Base-by-base conservation (phyloP, 169 alveolate genomes). In the Cryptosporidium sp. region DNA sequence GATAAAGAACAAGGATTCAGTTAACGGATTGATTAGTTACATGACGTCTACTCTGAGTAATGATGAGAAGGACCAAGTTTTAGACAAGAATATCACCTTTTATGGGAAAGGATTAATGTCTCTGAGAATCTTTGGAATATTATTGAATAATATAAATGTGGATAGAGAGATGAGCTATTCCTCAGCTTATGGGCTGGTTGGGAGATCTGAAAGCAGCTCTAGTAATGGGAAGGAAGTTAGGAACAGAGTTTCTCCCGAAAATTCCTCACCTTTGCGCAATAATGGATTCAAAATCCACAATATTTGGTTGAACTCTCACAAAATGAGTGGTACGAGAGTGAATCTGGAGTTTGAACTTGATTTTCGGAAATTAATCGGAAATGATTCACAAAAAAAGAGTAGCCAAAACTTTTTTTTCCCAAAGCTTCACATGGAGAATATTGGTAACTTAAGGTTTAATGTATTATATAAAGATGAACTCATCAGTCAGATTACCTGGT, bases 61-160 rank as follows among this genome's bases (percentile, higher is more conserved):
- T 21, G 10, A 14, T 16, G 3, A 16, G 21, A 65, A 37, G 21
- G 41, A 43, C 14, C 26, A 45, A 23, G 23, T 5, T 61, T 41
- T 29, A 16, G 70, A 59, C 9, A 31, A 55, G 48, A 35, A 59
- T 4, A 55, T 74, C 8, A 74, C 70, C 5, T 80, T 80, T 45
- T 37, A 80, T 65, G 75, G 68, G 14, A 43, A 80, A 50, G 89
- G 89, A 2, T 80, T 80, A 65, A 80, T 80, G 89, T 62, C 89
- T 10, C 18, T 80, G 1, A n/a, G 59, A 37, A 62, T 80, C 14
- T 59, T 80, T 65, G 75, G 75, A 37, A 80, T 80, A 16, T 21
- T 43, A 37, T 7, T 80, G 4, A 39, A 59, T 48, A 80, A 80
- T n/a, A 39, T 80, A 31, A 80, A 29, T 21, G 50, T 80, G 10